These are phyloP conservation scores for Thalassiosira livingstoniorum DNA, from an alignment of 352 stramenopile genomes.

Conservation along the genomic window DNA sequence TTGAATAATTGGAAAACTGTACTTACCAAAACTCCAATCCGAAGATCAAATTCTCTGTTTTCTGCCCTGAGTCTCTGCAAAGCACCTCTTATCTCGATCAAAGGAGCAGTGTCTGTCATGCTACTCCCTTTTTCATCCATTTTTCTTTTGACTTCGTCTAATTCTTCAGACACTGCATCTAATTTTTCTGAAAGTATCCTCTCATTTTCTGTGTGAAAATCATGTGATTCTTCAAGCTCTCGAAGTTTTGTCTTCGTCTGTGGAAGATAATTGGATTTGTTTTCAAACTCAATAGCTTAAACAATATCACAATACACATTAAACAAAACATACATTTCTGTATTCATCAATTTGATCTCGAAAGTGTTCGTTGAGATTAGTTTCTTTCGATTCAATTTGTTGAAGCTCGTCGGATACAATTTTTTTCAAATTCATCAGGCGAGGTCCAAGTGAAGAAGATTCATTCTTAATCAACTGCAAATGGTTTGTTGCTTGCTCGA, in stretches of 20 bases:
- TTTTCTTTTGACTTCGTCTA: constrained; percentile 42
- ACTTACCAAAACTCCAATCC: constrained; percentile 44
- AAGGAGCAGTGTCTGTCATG: constrained; percentile 38
- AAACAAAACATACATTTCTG: constrained; percentile 19
- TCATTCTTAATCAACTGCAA: constrained; percentile 14
- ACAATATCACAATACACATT: too few relatives aligned
- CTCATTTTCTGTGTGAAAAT: constrained; percentile 40
- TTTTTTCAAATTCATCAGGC: constrained; percentile 12
- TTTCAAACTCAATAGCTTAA: neutral
- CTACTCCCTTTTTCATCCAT: constrained; percentile 48
- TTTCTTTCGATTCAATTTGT: constrained; percentile 28
- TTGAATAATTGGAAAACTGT: too few relatives aligned
- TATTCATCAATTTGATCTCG: constrained; percentile 22
- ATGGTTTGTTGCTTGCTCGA: constrained; percentile 5
- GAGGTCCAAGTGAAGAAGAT: constrained; percentile 26
- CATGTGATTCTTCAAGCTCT: constrained; percentile 24
- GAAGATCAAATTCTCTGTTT: constrained; percentile 49
- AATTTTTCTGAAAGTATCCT: constrained; percentile 28
- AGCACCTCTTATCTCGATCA: constrained; percentile 42
- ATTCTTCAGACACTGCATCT: constrained; percentile 16
- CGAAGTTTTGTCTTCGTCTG: constrained; percentile 18
- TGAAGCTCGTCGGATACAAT: constrained; percentile 24
- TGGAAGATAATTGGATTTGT: neutral
- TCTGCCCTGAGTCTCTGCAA: constrained; percentile 42
- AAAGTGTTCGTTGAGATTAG: constrained; percentile 24